Evolutionary conservation across 2,329 filamentous ascomycete genomes (phyloP), one percentile per base, ranked within the genome.

Genomic region (Juglanconis oblonga): DNA sequence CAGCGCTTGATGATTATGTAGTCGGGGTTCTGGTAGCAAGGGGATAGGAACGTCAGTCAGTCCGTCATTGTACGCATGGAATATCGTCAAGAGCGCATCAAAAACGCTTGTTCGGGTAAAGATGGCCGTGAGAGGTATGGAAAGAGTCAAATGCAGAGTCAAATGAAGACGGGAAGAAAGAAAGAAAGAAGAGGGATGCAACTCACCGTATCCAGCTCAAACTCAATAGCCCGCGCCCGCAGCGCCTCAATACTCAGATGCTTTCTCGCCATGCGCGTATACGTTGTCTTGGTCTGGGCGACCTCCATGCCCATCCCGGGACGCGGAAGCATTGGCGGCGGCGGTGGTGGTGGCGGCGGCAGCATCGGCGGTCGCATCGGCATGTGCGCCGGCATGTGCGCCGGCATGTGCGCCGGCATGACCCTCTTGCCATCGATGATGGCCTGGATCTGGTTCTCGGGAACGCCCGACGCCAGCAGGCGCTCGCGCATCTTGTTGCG

Each of bases 1-100:
- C 85, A 90, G 58, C 86, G 81, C 73, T 89, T 90, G 74, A 92
- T 89, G 61, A 93, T 73, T 58, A 92, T 78, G 66, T 85, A 92
- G 51, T 89, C 85, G 17, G 84, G 81, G 67, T 92, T 87, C 79
- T 86, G 65, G 32, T 31, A n/a, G 14, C 5, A 29, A 36, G 9
- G 5, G 29, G n/a, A 11, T 13, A 47, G 9, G 11, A 10, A 40
- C 31, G 63, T 70, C 63, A 13, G 31, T 24, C 44, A 36, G 42
- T 55, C 49, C 7, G 9, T 35, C 11, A 52, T 5, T 4, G 8
- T 24, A 24, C 17, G 17, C 36, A 14, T 31, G 29, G 44, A 31
- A 24, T 24, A 24, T 24, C 17, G 17, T 24, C 17, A 24, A 24
- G 17, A 24, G 17, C 17, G 17, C 17, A 24, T 24, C 17, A 24